Conservation (phyloP, 305 asterid species). For the Solanum chacoense region DNA sequence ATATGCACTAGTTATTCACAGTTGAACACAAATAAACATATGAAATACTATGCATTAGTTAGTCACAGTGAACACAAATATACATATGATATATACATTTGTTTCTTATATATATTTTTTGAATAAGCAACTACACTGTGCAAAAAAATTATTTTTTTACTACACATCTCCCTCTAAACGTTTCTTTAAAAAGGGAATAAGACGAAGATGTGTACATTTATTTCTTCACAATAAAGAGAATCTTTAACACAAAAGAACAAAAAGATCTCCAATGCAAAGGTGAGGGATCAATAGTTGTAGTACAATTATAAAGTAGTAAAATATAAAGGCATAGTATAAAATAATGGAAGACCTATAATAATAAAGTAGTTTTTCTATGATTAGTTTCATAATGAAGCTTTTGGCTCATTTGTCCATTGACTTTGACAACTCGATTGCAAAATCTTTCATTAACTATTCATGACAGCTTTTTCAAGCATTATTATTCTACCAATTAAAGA, state of each 20-base stretch:
- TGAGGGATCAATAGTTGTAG: background rate
- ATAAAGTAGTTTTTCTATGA: background rate
- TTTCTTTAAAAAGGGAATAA: background rate
- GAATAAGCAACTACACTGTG: background rate
- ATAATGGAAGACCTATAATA: background rate
- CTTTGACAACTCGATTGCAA: background rate
- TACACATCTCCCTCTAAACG: background rate
- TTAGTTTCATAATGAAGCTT: background rate
- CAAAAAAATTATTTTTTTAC: accelerated
- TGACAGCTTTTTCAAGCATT: background rate
- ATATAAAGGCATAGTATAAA: background rate
- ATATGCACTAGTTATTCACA: no score
- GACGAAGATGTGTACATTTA: background rate
- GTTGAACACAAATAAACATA: background rate
- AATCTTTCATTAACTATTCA: background rate
- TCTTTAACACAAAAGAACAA: background rate
- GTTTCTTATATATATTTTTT: background rate
- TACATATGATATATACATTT: background rate
- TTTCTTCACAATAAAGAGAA: background rate
- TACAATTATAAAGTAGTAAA: background rate
- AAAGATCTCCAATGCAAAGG: background rate
- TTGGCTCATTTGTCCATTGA: background rate
- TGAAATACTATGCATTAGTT: no score
- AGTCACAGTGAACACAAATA: background rate
- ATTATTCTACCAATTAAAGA: background rate